Percentiles rank a stretch among this genome's conserved stretches.
Evolutionary conservation across 2,329 filamentous ascomycete species (phyloP).

Genomic region (Onygenales sp.): DNA sequence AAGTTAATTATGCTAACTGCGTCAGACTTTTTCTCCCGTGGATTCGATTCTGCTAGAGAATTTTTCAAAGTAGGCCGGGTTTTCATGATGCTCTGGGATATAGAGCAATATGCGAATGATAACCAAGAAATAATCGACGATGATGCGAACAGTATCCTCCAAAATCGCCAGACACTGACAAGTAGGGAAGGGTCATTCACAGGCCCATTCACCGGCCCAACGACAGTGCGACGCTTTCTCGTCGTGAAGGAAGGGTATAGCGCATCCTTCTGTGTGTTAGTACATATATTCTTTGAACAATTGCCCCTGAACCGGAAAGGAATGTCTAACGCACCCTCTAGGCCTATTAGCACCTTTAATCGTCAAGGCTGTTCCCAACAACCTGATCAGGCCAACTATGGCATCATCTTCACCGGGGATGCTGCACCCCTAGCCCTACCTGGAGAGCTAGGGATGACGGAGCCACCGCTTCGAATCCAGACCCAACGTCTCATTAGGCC

Average conservation of each 20-base stretch:
- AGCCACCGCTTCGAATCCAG: background rate
- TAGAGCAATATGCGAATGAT: background rate
- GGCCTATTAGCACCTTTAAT: background rate
- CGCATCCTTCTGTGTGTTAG: background rate
- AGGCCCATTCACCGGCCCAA: background rate
- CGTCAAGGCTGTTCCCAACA: background rate
- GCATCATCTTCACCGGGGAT: background rate
- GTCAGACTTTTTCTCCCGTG: background rate
- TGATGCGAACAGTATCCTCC: background rate
- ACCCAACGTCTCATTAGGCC: background rate
- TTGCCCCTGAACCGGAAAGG: too few species aligned
- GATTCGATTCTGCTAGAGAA: background rate
- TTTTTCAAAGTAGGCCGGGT: background rate
- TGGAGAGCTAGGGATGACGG: background rate
- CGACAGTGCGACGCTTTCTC: background rate
- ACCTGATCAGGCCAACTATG: background rate
- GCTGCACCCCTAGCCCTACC: background rate
- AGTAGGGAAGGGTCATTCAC: background rate
- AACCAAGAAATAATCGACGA: background rate
- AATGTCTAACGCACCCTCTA: background rate
- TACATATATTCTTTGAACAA: background rate
- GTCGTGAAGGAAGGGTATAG: background rate
- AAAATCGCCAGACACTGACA: background rate
- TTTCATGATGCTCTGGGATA: conserved; percentile 1
- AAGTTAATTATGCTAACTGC: background rate